Conservation (phyloP, 2,329 filamentous ascomycete genomes). For the Penicillium vulpinum region DNA sequence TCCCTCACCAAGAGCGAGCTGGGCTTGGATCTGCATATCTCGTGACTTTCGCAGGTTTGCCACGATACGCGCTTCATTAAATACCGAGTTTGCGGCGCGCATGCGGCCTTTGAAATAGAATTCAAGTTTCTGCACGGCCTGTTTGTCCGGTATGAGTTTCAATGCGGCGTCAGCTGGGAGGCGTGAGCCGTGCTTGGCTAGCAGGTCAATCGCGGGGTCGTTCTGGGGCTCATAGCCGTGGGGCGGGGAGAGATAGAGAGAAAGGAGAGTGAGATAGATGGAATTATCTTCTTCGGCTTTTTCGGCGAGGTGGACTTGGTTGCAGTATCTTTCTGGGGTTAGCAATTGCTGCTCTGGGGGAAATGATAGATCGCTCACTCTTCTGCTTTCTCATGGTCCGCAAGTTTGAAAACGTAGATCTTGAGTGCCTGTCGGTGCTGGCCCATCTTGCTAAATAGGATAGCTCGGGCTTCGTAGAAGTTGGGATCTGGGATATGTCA, state of each 20-base stretch:
- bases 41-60: conserved; percentile 75
- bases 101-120: conserved; percentile 92
- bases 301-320: conserved; percentile 70
- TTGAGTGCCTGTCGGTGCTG: conserved; percentile 94
- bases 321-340: conserved; percentile 69
- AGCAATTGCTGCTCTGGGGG: conserved; percentile 6
- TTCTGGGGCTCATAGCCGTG: conserved; percentile 70
- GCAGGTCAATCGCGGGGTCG: conserved; percentile 75
- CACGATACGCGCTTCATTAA: conserved; percentile 78
- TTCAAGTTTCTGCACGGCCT: conserved; percentile 77
- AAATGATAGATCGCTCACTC: conserved; percentile 60
- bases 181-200: conserved; percentile 90
- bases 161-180: conserved; percentile 85
- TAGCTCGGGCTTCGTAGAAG: conserved; percentile 86
- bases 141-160: conserved; percentile 75
- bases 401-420: conserved; percentile 94
- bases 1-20: conserved; percentile 71
- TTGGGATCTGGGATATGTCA: conserved; percentile 61
- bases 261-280: conserved; percentile 89
- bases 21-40: conserved; percentile 72
- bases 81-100: conserved; percentile 75
- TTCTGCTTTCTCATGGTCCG: conserved; percentile 86
- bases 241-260: conserved; percentile 82
- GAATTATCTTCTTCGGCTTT: conserved; percentile 63
- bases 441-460: conserved; percentile 91